phyloP scores from a whole-genome alignment of 768 basidiomycete genomes.

The Pholiota microspora region DNA sequence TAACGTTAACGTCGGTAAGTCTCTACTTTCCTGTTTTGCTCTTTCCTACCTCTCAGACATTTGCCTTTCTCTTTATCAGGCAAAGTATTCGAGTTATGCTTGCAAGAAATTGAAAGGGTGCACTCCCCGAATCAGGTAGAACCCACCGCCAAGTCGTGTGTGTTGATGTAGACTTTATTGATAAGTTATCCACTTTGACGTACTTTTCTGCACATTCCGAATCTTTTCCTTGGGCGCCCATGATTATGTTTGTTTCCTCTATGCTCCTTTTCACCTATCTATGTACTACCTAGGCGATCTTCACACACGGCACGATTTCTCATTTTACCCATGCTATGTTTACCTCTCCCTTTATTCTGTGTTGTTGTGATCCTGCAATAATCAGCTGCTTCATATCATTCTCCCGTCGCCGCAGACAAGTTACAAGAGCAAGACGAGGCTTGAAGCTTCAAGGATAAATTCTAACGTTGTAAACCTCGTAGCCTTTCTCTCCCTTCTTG shows the following conservation, averaged over 20 bases:
- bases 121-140: constrained; percentile 49
- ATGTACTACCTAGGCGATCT: neutral
- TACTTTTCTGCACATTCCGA: neutral
- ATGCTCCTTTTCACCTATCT: neutral
- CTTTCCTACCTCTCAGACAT: neutral
- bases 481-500: no score
- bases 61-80: constrained; percentile 34
- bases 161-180: constrained; percentile 34
- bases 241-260: no score
- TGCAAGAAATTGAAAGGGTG: constrained; percentile 80
- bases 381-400: no score
- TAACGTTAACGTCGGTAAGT: constrained; percentile 86
- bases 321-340: no score
- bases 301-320: no score
- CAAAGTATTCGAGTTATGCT: constrained; percentile 82
- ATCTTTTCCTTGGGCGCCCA: no score
- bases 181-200: constrained; percentile 9
- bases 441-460: no score
- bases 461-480: no score
- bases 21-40: neutral
- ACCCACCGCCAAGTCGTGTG: constrained; percentile 34
- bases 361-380: no score
- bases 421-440: no score
- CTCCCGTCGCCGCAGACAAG: no score
- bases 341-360: no score